Percentiles rank a stretch among this genome's conserved stretches.
Conservation (phyloP, 495 filamentous ascomycete genomes). For the Xylaria grammica region DNA sequence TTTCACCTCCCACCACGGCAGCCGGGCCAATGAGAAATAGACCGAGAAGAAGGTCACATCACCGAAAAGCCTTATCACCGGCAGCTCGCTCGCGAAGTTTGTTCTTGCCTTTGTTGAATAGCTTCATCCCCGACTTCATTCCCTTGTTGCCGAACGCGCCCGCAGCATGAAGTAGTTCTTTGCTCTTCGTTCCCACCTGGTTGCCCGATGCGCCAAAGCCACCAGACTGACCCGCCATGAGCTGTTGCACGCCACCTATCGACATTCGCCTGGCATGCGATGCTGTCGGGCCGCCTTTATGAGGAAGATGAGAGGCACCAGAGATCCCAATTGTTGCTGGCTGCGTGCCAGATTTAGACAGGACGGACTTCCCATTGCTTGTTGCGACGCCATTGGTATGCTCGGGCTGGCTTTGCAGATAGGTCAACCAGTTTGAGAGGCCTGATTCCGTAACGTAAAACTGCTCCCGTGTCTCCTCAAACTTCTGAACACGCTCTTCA, state of each 20-base stretch:
- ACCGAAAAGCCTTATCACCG: slow-evolving; percentile 84
- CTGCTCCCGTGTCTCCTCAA: slow-evolving; percentile 69
- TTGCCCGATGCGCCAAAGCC: slow-evolving; percentile 44
- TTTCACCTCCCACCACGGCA: neutral
- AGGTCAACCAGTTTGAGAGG: slow-evolving; percentile 71
- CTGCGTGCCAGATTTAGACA: slow-evolving; percentile 27
- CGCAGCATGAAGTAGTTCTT: slow-evolving; percentile 82
- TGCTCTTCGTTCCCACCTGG: slow-evolving; percentile 75
- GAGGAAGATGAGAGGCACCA: slow-evolving; percentile 47
- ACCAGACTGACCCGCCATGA: slow-evolving; percentile 33
- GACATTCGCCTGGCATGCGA: slow-evolving; percentile 30
- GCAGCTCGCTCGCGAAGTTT: slow-evolving; percentile 66
- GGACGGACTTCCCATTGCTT: slow-evolving; percentile 22
- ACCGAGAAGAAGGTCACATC: slow-evolving; percentile 78
- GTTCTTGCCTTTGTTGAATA: slow-evolving; percentile 85
- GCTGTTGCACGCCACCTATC: slow-evolving; percentile 31
- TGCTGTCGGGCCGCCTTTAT: slow-evolving; percentile 54
- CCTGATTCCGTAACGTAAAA: slow-evolving; percentile 76
- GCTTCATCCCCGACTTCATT: slow-evolving; percentile 76
- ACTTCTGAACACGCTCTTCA: slow-evolving; percentile 69
- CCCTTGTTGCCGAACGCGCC: slow-evolving; percentile 51
- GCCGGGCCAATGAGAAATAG: neutral
- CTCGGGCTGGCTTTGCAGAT: slow-evolving; percentile 48
- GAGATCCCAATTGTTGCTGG: slow-evolving; percentile 29
- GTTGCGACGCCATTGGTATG: slow-evolving; percentile 12